These are phyloP conservation scores for Lolium perenne DNA, from an alignment of 176 grass and related monocot genomes.

Conservation along the genomic window DNA sequence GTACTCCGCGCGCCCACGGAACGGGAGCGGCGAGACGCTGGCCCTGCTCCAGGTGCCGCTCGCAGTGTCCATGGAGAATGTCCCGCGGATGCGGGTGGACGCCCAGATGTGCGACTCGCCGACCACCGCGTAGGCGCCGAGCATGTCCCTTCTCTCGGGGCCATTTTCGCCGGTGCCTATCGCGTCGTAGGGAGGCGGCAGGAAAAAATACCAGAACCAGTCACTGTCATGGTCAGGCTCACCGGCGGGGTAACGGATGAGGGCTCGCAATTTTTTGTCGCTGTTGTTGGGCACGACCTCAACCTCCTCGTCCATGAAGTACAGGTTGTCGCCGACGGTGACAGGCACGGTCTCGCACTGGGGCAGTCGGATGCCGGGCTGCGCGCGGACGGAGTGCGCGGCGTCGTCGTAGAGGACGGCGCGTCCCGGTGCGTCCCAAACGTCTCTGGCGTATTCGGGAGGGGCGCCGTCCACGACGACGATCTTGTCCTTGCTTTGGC, in stretches of 20 bases:
- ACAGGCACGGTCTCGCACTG: too few species aligned
- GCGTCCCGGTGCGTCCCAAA: neutral
- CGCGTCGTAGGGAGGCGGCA: neutral
- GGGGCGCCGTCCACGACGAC: neutral
- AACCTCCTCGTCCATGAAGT: too few species aligned
- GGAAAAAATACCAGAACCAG: neutral
- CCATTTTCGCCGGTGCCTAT: neutral
- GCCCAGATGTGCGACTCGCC: too few species aligned
- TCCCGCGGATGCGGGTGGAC: too few species aligned
- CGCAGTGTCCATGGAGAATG: too few species aligned
- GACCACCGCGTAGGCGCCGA: too few species aligned
- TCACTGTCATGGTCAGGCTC: neutral
- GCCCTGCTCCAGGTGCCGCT: too few species aligned
- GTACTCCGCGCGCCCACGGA: too few species aligned
- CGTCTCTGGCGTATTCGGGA: neutral
- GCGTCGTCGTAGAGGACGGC: constrained; percentile 9
- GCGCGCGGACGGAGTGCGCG: neutral
- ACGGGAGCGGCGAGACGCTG: too few species aligned
- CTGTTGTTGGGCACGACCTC: too few species aligned
- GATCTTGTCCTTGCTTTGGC: neutral
- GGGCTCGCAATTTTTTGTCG: neutral
- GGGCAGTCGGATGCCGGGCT: neutral
- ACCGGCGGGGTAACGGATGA: neutral
- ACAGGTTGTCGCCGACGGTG: too few species aligned
- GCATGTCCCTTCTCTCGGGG: too few species aligned